phyloP scores from a whole-genome alignment of 495 filamentous ascomycete species.

The Eremomyces bilateralis region DNA sequence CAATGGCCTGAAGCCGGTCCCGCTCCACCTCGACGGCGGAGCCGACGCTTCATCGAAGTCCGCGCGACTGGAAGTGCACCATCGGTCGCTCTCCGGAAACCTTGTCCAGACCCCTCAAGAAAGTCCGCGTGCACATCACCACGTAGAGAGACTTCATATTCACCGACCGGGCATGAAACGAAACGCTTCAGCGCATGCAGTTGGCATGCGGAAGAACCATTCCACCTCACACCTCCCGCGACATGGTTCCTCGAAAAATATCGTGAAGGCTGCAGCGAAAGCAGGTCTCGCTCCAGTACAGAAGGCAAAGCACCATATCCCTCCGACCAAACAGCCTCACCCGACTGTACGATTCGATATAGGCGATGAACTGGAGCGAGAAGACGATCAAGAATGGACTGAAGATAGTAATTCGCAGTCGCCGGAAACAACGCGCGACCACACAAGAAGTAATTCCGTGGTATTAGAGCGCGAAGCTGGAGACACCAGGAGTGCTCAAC shows the following conservation, averaged over 20 bases:
- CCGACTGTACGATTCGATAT: slow-evolving; percentile 14
- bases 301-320: slow-evolving; percentile 2
- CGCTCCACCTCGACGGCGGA: slow-evolving; percentile 13
- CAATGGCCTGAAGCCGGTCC: slow-evolving; percentile 7
- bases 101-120: slow-evolving; percentile 13
- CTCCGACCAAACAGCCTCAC: slow-evolving; percentile 6
- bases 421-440: slow-evolving; percentile 20
- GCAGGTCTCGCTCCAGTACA: slow-evolving; percentile 6
- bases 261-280: slow-evolving; percentile 10
- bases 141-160: slow-evolving; percentile 11
- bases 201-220: slow-evolving; percentile 18
- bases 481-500: not conserved
- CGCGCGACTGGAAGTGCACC: slow-evolving; percentile 7
- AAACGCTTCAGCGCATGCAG: slow-evolving; percentile 16
- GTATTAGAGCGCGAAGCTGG: slow-evolving; percentile 9
- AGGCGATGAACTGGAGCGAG: slow-evolving; percentile 8
- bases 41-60: slow-evolving; percentile 2
- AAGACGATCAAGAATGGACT: slow-evolving; percentile 21
- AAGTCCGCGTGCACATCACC: slow-evolving; percentile 8
- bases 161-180: slow-evolving; percentile 14
- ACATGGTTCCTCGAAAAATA: slow-evolving; percentile 11
- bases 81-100: slow-evolving; percentile 13
- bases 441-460: slow-evolving; percentile 20
- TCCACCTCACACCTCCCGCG: slow-evolving; percentile 17
- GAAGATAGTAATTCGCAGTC: slow-evolving; percentile 22